These are phyloP conservation scores for Gillenia trifoliata DNA, from an alignment of 306 rosid genomes.

Conservation along the genomic window DNA sequence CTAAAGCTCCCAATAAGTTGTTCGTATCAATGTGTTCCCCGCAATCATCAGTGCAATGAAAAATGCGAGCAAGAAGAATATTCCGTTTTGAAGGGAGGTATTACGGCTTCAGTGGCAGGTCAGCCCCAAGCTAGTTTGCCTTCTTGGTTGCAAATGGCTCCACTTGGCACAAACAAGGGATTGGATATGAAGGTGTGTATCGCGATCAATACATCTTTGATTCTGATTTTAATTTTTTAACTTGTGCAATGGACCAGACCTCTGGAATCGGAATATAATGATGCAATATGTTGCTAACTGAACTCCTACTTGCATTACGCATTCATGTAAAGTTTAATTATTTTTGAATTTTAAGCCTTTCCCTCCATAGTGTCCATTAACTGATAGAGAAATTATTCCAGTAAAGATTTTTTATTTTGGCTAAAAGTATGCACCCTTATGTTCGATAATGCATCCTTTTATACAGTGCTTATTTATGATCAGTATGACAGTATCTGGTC, in stretches of 20 bases:
- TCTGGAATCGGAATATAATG: neutral
- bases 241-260: neutral
- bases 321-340: neutral
- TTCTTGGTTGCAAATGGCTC: conserved; percentile 66
- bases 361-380: neutral
- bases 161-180: conserved; percentile 35
- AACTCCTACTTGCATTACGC: neutral
- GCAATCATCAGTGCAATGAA: conserved; percentile 40
- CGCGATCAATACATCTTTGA: conserved; percentile 14
- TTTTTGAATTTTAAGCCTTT: neutral
- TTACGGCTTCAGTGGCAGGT: conserved; percentile 40
- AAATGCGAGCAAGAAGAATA: conserved; percentile 50
- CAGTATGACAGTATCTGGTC: too few relatives aligned
- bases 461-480: too few relatives aligned
- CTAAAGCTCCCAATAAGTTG: conserved; percentile 41
- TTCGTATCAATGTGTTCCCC: conserved; percentile 42
- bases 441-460: neutral
- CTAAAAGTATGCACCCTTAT: neutral
- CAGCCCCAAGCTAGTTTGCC: conserved; percentile 55
- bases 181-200: conserved; percentile 66
- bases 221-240: neutral
- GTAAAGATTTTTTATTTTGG: neutral
- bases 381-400: neutral
- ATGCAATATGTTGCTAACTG: neutral
- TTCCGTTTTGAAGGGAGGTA: conserved; percentile 39